Base-by-base conservation (phyloP, 495 filamentous ascomycete species). In the Patellaria atrata region DNA sequence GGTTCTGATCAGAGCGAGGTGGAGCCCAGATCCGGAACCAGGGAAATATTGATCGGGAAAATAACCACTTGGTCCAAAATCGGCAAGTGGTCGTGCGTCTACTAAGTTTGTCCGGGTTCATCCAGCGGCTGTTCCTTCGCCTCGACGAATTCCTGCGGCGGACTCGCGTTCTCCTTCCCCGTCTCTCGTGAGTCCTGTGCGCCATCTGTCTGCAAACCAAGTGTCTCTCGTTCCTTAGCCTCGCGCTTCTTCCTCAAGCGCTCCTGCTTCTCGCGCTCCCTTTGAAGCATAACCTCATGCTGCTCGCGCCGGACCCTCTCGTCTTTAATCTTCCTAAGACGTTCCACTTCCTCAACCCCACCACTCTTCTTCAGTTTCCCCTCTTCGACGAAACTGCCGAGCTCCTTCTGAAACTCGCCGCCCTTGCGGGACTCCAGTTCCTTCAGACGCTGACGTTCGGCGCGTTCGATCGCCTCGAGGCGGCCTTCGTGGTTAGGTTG, bases 401-500 rank as follows among this genome's bases (percentile, higher is more conserved):
- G 64, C 51, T 97, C 89, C 53, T 86, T 85, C 58, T 75, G 81
- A 52, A 97, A 82, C 15, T 82, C 77, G 35, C 81, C 83, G 10
- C 73, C 76, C 7, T 62, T 63, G 5, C 87, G 69, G 33, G 58
- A 72, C 58, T 87, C 85, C 0, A 97, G 65, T 51, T 96, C 91
- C 46, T 79, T 79, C 59, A 84, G 79, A 17, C 89, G 61, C 9
- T 80, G 64, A 61, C 82, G 86, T 60, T 97, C 89, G 1, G 86
- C 85, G 15, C 86, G 73, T 55, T 94, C 86, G 43, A 99, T 99
- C 7, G 89, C 89, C 58, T 94, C 91, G 0, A 96, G 59, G 35
- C 89, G 69, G 35, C 74, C 73, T 58, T 94, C 83, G 46, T 99
- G 89, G 44, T 99, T 94, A 1, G 91, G 91, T 50, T 87, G 86